Percentiles rank a stretch among this genome's conserved stretches.
Evolutionary conservation across 257 asterid species (phyloP).

Genomic region (Gentiana macrophylla): DNA sequence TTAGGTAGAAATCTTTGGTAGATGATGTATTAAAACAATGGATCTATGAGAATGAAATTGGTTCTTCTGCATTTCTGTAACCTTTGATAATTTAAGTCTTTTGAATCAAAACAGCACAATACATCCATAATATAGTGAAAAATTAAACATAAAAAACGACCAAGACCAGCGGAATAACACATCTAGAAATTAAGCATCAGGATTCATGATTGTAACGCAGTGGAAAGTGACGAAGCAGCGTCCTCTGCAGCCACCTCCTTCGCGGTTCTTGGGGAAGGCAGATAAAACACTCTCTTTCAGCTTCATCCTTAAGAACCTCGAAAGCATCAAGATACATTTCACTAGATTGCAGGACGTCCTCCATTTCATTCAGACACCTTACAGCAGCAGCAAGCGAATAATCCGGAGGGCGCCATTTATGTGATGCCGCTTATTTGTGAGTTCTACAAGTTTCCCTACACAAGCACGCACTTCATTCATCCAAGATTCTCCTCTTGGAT

Average conservation of each 20-base stretch:
- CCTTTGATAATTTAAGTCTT: no score
- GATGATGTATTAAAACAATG: no score
- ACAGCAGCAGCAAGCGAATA: constrained; percentile 57
- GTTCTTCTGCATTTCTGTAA: no score
- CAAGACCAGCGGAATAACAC: no score
- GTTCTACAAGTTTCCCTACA: constrained; percentile 53
- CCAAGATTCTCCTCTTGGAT: constrained; percentile 50
- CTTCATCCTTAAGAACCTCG: constrained; percentile 60
- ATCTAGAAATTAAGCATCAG: no score
- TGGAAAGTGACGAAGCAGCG: constrained; percentile 58
- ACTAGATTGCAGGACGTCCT: constrained; percentile 68
- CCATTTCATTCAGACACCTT: constrained; percentile 68
- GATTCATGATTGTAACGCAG: constrained; percentile 26
- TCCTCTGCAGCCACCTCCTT: constrained; percentile 89
- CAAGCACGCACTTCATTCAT: constrained; percentile 53
- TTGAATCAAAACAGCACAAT: no score
- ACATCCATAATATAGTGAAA: no score
- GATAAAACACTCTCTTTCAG: constrained; percentile 72
- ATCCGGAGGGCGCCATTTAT: constrained; percentile 30
- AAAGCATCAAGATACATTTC: constrained; percentile 94
- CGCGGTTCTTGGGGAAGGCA: constrained; percentile 83
- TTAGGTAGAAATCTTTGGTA: no score
- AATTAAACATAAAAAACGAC: no score
- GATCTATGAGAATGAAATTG: no score
- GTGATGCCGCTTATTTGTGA: constrained; percentile 39